phyloP scores from a whole-genome alignment of 495 filamentous ascomycete species.

The Pseudoneurospora amorphoporcata region DNA sequence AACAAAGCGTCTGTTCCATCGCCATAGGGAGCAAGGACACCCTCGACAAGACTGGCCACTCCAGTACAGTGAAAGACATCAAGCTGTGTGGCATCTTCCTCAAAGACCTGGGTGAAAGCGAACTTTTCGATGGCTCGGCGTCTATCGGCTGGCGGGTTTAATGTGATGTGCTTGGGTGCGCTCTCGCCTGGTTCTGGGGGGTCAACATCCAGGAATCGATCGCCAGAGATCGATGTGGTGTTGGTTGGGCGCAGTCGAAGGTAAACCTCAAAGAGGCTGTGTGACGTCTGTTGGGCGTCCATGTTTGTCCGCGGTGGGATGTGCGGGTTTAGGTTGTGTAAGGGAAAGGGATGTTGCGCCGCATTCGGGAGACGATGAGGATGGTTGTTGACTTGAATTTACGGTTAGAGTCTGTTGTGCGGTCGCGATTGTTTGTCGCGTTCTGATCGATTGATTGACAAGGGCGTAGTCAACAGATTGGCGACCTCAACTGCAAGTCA shows the following conservation, averaged over 20 bases:
- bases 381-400: not conserved
- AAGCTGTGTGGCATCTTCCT: slow-evolving; percentile 71
- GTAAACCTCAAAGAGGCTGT: slow-evolving; percentile 79
- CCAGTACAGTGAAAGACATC: slow-evolving; percentile 81
- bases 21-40: slow-evolving; percentile 58
- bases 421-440: not conserved
- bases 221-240: slow-evolving; percentile 19
- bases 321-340: not conserved
- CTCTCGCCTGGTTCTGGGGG: slow-evolving; percentile 34
- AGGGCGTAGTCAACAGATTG: not conserved
- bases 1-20: slow-evolving; percentile 81
- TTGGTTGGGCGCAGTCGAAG: slow-evolving; percentile 66
- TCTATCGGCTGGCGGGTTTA: slow-evolving; percentile 75
- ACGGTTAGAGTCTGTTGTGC: not conserved
- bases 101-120: slow-evolving; percentile 87
- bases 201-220: slow-evolving; percentile 76
- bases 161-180: slow-evolving; percentile 69
- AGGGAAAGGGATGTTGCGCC: not conserved
- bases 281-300: slow-evolving; percentile 2
- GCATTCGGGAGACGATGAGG: not conserved
- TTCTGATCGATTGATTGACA: not conserved
- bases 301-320: not conserved
- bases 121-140: slow-evolving; percentile 87
- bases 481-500: not conserved
- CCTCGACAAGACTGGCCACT: slow-evolving; percentile 63